Conservation (phyloP, 495 filamentous ascomycete species). For the Penicillium lividum region DNA sequence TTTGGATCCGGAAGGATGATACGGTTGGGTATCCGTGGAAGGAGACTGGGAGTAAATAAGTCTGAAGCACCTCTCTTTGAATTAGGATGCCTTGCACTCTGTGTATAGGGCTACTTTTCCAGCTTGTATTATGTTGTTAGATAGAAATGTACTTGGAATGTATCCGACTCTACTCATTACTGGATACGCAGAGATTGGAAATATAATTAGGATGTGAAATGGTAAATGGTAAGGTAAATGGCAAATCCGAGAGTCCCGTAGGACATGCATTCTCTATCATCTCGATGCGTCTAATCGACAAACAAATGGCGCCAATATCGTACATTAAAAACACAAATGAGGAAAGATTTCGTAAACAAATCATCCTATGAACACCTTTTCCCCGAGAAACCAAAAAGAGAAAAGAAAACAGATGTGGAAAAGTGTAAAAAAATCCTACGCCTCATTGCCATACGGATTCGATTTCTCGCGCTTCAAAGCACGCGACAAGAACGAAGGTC, state of each 20-base stretch:
- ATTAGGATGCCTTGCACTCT: not conserved
- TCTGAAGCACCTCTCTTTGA: not conserved
- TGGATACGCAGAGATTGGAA: not conserved
- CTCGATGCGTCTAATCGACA: conserved; percentile 1
- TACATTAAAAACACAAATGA: conserved; percentile 10
- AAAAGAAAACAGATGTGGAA: not conserved
- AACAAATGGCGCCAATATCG: conserved; percentile 6
- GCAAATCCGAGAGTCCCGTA: not conserved
- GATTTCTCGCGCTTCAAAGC: conserved; percentile 15
- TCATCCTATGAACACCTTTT: not conserved
- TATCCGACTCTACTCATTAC: not conserved
- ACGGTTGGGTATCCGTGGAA: conserved; percentile 77
- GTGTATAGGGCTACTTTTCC: not conserved
- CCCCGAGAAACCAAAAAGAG: conserved; percentile 1
- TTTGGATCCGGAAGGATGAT: conserved; percentile 86
- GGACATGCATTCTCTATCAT: not conserved
- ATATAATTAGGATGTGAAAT: not conserved
- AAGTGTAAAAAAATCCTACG: not conserved
- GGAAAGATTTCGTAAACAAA: not conserved
- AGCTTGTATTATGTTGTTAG: conserved; percentile 10
- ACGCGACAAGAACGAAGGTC: conserved; percentile 14
- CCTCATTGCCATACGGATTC: conserved; percentile 17
- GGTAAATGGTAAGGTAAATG: not conserved
- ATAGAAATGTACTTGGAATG: not conserved
- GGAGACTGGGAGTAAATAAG: conserved; percentile 26